Evolutionary conservation across 1,139 yeast species (phyloP), one percentile per base, ranked within the genome.

Genomic region (Sugiyamaella pinicola): DNA sequence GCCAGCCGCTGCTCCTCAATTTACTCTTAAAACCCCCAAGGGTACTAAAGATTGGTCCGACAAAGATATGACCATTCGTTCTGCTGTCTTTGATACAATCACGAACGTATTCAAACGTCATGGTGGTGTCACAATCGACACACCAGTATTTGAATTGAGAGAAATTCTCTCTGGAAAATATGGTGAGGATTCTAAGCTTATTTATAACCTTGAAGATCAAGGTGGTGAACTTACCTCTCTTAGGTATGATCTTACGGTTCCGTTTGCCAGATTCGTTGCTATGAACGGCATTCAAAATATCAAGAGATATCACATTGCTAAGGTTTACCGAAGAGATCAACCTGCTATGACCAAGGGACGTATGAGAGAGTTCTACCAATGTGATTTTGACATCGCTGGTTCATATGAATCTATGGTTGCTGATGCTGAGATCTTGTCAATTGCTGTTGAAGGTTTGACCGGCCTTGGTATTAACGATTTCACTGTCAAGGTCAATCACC

Each of bases 311-410:
- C 99, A 93, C 74, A 88, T 93, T 61, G 99, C 99, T 63, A 93
- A 93, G 73, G 99, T 93, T 52, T 93, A 93, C 74, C 83, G 99
- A 75, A 85, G 99, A 74, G 99, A 93, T 70, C 99, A 93, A 73
- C 99, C 99, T 4, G 99, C 99, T 13, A 93, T 93, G 99, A 91
- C 98, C 55, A 93, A 93, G 73, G 99, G 99, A 55, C 83, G 99
- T 74, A 93, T 93, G 99, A 86, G 99, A 80, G 99, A 93, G 72
- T 93, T 93, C 66, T 93, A 93, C 73, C 99, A 93, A 74, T 93
- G 99, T 76, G 99, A 93, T 75, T 87, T 93, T 65, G 99, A 93
- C 70, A 78, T 93, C 66, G 99, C 99, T 34, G 99, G 99, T 52
- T 74, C 72, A 55, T 91, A 87, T 70, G 99, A 93, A 67, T 67